These are phyloP conservation scores for Neofusicoccum umdonicola DNA, from an alignment of 2,329 filamentous ascomycete genomes.

Conservation along the genomic window DNA sequence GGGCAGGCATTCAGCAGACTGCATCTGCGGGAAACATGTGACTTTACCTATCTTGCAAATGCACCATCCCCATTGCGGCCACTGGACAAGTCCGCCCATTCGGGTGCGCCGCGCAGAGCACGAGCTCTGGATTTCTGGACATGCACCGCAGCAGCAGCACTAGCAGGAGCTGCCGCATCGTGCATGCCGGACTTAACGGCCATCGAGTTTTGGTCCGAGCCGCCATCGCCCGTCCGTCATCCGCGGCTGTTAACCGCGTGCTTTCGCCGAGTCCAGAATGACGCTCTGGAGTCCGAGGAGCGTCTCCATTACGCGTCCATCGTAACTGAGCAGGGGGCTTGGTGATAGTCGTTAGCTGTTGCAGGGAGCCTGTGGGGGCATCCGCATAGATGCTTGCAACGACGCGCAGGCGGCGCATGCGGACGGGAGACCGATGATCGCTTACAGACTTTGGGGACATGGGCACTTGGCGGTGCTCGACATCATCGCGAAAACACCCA, in stretches of 20 bases:
- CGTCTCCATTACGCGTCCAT: neutral
- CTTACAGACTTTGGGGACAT: neutral
- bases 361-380: neutral
- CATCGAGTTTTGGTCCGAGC: neutral
- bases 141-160: neutral
- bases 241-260: neutral
- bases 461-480: neutral
- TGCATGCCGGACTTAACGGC: constrained; percentile 5
- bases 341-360: neutral
- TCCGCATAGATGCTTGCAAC: neutral
- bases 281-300: neutral
- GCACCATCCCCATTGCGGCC: neutral
- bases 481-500: constrained; percentile 8
- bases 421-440: neutral
- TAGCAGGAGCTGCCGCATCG: neutral
- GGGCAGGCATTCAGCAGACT: neutral
- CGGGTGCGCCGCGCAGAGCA: constrained; percentile 1
- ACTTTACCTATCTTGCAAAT: constrained; percentile 1
- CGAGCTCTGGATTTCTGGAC: neutral
- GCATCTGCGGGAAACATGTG: constrained; percentile 13
- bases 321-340: neutral
- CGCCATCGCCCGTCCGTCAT: neutral
- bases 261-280: neutral
- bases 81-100: neutral
- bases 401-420: neutral